These are phyloP conservation scores for Arabidopsis thaliana DNA, from an alignment of 345 rosid species.

Conservation along the genomic window DNA sequence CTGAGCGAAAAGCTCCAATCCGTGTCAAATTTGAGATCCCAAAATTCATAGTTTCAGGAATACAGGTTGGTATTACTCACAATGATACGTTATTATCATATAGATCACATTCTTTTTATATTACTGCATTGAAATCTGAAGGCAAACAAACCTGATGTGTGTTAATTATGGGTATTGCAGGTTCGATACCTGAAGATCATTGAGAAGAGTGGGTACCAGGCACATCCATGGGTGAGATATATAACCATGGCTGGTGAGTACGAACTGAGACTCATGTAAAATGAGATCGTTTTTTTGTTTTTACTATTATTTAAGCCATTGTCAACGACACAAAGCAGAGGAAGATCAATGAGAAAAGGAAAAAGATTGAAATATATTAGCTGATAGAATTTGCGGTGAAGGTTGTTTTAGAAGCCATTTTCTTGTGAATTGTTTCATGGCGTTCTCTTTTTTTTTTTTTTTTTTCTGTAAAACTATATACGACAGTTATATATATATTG, in stretches of 20 bases:
- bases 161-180: conserved; percentile 49
- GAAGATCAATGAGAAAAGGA: conserved; percentile 11
- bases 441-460: conserved; percentile 1
- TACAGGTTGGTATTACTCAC: conserved; percentile 57
- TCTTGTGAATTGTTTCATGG: conserved; percentile 44
- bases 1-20: conserved; percentile 89
- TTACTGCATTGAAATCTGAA: not conserved
- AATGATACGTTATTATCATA: not conserved
- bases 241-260: conserved; percentile 99
- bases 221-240: conserved; percentile 99
- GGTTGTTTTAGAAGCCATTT: conserved; percentile 27
- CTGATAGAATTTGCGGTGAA: conserved; percentile 20
- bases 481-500: conserved; percentile 1
- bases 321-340: conserved; percentile 20
- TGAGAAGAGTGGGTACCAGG: conserved; percentile 97
- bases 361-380: conserved; percentile 14
- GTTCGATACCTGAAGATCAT: conserved; percentile 97
- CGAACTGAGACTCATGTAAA: conserved; percentile 79
- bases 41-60: conserved; percentile 91
- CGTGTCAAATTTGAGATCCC: conserved; percentile 96
- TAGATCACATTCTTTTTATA: not conserved
- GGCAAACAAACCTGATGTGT: conserved; percentile 19
- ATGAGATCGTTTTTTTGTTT: conserved; percentile 29
- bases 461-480: conserved; percentile 33
- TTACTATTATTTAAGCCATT: conserved; percentile 9